Conservation (phyloP, 352 stramenopile genomes). For the Bremia lactucae region DNA sequence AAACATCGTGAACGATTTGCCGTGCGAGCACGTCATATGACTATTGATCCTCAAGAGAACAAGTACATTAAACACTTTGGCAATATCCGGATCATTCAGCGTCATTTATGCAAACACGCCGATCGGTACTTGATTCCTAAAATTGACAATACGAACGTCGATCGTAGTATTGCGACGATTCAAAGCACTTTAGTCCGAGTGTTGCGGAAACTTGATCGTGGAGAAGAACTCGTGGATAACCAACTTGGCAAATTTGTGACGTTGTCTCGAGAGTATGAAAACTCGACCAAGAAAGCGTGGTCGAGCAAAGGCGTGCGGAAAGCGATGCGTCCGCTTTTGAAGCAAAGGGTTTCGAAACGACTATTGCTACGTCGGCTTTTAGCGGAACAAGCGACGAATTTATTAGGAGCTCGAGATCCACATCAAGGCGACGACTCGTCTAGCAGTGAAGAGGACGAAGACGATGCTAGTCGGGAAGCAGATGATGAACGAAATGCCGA, state of each 20-base stretch:
- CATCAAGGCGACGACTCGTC: slow-evolving; percentile 50
- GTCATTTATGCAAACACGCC: slow-evolving; percentile 74
- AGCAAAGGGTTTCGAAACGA: slow-evolving; percentile 80
- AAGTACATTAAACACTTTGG: slow-evolving; percentile 89
- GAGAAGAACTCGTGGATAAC: slow-evolving; percentile 60
- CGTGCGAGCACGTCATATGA: slow-evolving; percentile 80
- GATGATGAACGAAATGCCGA: slow-evolving; percentile 40
- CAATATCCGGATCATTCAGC: slow-evolving; percentile 85
- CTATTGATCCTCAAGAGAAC: slow-evolving; percentile 80
- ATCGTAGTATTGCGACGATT: slow-evolving; percentile 77
- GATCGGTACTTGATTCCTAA: slow-evolving; percentile 82
- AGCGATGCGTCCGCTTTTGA: slow-evolving; percentile 75
- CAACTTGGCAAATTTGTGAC: slow-evolving; percentile 79
- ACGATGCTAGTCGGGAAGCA: slow-evolving; percentile 34
- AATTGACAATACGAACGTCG: slow-evolving; percentile 85
- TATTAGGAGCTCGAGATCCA: slow-evolving; percentile 17
- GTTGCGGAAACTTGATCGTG: slow-evolving; percentile 65
- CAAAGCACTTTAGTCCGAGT: slow-evolving; percentile 79
- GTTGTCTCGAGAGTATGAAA: slow-evolving; percentile 79
- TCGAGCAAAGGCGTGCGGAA: slow-evolving; percentile 80
- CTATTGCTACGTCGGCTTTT: slow-evolving; percentile 64
- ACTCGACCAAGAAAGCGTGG: slow-evolving; percentile 82
- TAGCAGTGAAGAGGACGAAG: slow-evolving; percentile 63
- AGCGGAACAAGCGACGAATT: slow-evolving; percentile 51
- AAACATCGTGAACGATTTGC: slow-evolving; percentile 82